Percentiles rank a stretch among this genome's conserved stretches.
Evolutionary conservation across 768 basidiomycete genomes (phyloP).

Genomic region (Boletus reticuloceps): DNA sequence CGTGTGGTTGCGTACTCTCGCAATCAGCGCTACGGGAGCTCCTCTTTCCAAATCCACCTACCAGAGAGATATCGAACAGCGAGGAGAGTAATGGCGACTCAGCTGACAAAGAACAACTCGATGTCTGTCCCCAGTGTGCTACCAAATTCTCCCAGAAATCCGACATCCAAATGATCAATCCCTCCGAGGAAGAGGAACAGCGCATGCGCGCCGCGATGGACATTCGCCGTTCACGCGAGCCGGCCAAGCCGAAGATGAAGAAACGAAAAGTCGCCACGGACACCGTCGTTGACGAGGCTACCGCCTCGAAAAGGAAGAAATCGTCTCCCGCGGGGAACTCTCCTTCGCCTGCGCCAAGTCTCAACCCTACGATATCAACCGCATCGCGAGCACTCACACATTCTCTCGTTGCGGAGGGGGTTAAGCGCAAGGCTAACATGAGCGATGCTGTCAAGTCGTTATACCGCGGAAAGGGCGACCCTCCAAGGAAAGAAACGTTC

Average conservation of each 20-base stretch:
- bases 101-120: conserved; percentile 36
- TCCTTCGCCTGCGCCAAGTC: conserved; percentile 28
- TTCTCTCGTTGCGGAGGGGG: conserved; percentile 78
- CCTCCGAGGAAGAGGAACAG: conserved; percentile 61
- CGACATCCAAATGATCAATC: conserved; percentile 69
- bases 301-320: conserved; percentile 45
- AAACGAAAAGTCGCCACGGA: conserved; percentile 60
- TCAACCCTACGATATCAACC: conserved; percentile 51
- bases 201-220: conserved; percentile 57
- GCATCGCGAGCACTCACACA: conserved; percentile 65
- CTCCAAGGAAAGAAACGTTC: conserved; percentile 75
- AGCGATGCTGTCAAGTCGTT: conserved; percentile 82
- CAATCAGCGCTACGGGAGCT: conserved; percentile 74
- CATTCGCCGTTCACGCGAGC: conserved; percentile 53
- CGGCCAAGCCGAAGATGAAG: conserved; percentile 47
- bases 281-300: conserved; percentile 24
- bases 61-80: conserved; percentile 20
- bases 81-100: conserved; percentile 26
- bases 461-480: conserved; percentile 57
- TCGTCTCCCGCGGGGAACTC: conserved; percentile 6
- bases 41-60: conserved; percentile 29
- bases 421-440: conserved; percentile 80
- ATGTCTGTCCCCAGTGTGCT: conserved; percentile 77
- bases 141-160: conserved; percentile 57
- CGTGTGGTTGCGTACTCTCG: conserved; percentile 92